Conservation (phyloP, 106 monocot genomes). For the Dioscorea alata region DNA sequence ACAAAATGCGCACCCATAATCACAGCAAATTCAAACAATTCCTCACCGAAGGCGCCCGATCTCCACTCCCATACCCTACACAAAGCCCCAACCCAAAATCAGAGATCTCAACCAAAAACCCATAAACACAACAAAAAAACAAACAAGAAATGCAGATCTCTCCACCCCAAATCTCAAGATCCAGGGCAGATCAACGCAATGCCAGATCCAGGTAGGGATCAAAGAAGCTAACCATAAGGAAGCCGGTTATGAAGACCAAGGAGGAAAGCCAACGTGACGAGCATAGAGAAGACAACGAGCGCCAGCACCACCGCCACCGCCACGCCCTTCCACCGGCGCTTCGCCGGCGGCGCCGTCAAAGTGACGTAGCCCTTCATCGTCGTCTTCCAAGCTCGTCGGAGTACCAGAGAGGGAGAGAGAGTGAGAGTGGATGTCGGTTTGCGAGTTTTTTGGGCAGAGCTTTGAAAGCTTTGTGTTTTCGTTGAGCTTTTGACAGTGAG, state of each 20-base stretch:
- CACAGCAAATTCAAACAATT: neutral
- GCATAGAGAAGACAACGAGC: slow-evolving; percentile 5
- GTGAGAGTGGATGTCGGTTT: too few relatives aligned
- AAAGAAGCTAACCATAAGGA: neutral
- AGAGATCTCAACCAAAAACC: neutral
- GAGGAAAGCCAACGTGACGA: slow-evolving; percentile 3
- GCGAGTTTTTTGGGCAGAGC: too few relatives aligned
- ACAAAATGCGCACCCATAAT: neutral
- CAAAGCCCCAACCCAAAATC: neutral
- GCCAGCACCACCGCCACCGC: slow-evolving; percentile 8
- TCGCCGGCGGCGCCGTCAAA: neutral
- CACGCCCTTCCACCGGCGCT: slow-evolving; percentile 11
- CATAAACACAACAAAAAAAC: neutral
- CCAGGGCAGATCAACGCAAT: neutral
- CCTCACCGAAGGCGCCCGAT: neutral
- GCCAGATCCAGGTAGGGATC: neutral
- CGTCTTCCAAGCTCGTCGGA: neutral
- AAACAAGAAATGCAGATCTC: neutral
- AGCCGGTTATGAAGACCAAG: slow-evolving; percentile 1
- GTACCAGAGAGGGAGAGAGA: too few relatives aligned
- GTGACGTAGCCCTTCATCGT: slow-evolving; percentile 7
- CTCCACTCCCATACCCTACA: slow-evolving; percentile 2
- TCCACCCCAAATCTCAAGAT: neutral
- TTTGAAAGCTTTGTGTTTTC: too few relatives aligned
- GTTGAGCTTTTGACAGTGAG: neutral